Base-by-base conservation (phyloP, 306 rosid genomes). In the Crataegus laevigata region DNA sequence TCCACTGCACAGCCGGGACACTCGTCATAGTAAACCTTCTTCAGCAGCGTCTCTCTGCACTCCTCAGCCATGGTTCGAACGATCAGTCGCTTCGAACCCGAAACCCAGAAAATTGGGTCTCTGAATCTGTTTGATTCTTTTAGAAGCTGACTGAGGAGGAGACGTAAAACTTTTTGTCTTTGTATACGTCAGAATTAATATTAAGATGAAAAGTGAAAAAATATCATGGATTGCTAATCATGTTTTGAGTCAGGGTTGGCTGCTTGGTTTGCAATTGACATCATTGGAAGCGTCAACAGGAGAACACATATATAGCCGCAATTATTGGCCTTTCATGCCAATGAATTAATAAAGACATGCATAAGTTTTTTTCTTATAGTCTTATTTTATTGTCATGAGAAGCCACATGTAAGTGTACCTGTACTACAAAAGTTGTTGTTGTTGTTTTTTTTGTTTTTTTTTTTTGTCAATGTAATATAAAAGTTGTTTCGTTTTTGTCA, bases 1-100 rank as follows among this genome's bases (percentile, higher is more conserved):
- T 93, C 93, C 34, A 86, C 86, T 79, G 82, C 87, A 69, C 97
- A 93, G 25, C 97, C 98, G 3, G 96, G 96, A 51, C 98, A 93
- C 52, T 85, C 68, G 34, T 89, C 89, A 71, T 82, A 51, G 61
- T 93, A 78, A 17, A 79, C 72, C 71, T 85, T 84, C 84, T 81
- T 82, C 87, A 88, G 59, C 76, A 91, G 71, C 18, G 87, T 69
- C 76, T 82, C 78, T 26, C 30, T 79, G 11, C 63, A 40, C 51
- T 69, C 88, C 19, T 78, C 88, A 14, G 25, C 91, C 97, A 91
- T 88, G 13, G 7, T 64, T 4, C 8, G 3, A 26, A 9, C 8
- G 17, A n/a, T 14, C n/a, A 36, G 52, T 68, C 28, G 36, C 55
- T 65, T 21, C 4, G 24, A 18, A 30, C 38, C 24, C 22, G 4